These are phyloP conservation scores for Przewalskia tangutica DNA, from an alignment of 257 asterid genomes.

Conservation along the genomic window DNA sequence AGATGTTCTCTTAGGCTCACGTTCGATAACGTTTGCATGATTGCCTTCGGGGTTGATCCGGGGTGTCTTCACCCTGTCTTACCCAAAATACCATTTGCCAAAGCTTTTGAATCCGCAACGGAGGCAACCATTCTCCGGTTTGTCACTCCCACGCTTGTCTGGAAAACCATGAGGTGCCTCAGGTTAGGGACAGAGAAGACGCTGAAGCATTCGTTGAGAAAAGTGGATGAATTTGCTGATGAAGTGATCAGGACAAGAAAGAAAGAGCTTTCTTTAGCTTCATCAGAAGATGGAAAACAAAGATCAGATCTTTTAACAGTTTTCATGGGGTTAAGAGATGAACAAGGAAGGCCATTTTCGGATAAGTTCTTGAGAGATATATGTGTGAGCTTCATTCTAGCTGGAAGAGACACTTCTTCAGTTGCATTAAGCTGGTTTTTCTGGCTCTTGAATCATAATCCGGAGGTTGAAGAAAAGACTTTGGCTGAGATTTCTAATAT, in stretches of 20 bases:
- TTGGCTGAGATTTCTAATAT: conserved; percentile 52
- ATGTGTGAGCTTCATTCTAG: conserved; percentile 83
- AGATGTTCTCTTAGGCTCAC: conserved; percentile 72
- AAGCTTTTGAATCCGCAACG: conserved; percentile 81
- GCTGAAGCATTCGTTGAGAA: conserved; percentile 39
- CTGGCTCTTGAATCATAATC: conserved; percentile 60
- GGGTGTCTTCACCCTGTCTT: conserved; percentile 62
- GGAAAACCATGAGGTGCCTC: conserved; percentile 61
- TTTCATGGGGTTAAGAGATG: conserved; percentile 64
- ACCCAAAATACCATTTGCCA: conserved; percentile 86
- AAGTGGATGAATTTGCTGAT: conserved; percentile 59
- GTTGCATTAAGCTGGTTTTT: conserved; percentile 95
- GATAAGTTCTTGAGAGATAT: conserved; percentile 62
- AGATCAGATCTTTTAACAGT: conserved; percentile 72
- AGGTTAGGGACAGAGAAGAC: conserved; percentile 54
- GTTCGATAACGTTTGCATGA: conserved; percentile 86
- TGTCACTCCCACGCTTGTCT: conserved; percentile 62
- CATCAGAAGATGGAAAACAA: conserved; percentile 8
- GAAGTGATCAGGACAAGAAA: conserved; percentile 63
- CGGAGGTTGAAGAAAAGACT: conserved; percentile 62
- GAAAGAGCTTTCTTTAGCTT: conserved; percentile 38
- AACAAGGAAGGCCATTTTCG: conserved; percentile 42
- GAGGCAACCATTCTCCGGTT: conserved; percentile 65
- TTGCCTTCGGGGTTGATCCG: conserved; percentile 94
- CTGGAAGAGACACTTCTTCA: conserved; percentile 96